Evolutionary conservation across 768 basidiomycete species (phyloP), one percentile per base, ranked within the genome.

Genomic region (Rhodotorula kratochvilovae): DNA sequence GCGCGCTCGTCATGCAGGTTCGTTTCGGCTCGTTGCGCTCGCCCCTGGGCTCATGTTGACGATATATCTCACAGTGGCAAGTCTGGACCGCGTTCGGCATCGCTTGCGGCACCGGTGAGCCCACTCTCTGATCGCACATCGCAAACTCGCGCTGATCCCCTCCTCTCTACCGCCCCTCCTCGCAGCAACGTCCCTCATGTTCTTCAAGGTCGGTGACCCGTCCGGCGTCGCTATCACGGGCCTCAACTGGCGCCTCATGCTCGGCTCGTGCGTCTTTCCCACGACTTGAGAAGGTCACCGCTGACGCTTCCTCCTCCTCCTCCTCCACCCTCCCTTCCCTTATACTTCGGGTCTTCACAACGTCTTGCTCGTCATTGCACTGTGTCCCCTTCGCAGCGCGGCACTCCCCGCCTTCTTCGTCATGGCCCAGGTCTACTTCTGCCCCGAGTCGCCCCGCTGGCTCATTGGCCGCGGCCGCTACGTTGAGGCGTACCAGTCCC

Each of bases 1-100:
- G 92, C 66, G 92, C 88, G 3, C 85, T 95, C 48, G 90, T 92
- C 70, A 95, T 93, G 92, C 89, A 86, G 78, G 48, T 50, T 19
- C 27, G 8, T 50, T 50, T 27, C 48, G 5, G 11, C 27, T 39
- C 39, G 8, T 39, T 39, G 8, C 39, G 8, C 6, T 39, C 39
- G 39, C 39, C 39, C n/a, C n/a, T n/a, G n/a, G n/a, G n/a, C 6
- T 39, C 13, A 39, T 39, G 39, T 39, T 13, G 39, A 7, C 39
- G 39, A 6, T 39, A 39, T n/a, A n/a, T n/a, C 23, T 5, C 8
- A 23, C 48, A 53, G 35, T 94, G 92, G 91, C 82, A 83, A 61
- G 78, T 83, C 2, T 62, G 61, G 48, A 62, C 61, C 25, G 61
- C 48, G 10, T 62, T 53, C 7, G 48, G 48, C 35, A 62, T 62